A percentile compares a stretch with the other conserved stretches of the same genome.
Conservation (phyloP, 1,139 yeast genomes). For the Candida pseudocylindracea region DNA sequence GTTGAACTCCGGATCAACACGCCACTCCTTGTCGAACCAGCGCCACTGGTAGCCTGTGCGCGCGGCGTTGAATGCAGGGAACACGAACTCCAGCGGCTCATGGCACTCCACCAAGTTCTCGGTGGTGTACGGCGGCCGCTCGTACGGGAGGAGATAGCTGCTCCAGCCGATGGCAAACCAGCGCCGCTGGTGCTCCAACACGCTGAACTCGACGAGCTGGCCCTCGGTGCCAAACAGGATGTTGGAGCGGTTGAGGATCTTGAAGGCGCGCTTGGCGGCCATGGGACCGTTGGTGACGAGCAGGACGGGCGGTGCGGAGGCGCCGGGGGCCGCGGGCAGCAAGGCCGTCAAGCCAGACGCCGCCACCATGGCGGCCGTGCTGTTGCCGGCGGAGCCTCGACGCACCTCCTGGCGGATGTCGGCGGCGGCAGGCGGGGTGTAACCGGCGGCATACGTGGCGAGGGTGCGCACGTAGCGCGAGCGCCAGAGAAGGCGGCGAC, state of each 20-base stretch:
- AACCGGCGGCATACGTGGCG: constrained; percentile 22
- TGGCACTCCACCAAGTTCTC: constrained; percentile 10
- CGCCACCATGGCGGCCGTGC: too few species aligned
- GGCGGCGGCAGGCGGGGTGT: constrained; percentile 6
- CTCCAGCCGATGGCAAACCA: constrained; percentile 47
- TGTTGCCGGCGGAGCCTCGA: too few species aligned
- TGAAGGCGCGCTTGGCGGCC: too few species aligned
- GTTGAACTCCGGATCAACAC: constrained; percentile 16
- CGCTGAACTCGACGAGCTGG: constrained; percentile 24
- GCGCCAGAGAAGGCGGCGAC: constrained; percentile 30
- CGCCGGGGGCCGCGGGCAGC: too few species aligned
- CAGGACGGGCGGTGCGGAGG: too few species aligned
- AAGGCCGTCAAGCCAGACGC: too few species aligned
- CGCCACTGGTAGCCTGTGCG: constrained; percentile 23
- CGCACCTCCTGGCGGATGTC: constrained; percentile 5
- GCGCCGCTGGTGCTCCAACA: constrained; percentile 34
- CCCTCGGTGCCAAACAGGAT: constrained; percentile 3
- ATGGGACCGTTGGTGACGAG: too few species aligned
- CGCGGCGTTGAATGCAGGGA: constrained; percentile 23
- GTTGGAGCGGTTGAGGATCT: too few species aligned
- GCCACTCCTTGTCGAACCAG: constrained; percentile 33
- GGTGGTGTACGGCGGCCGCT: constrained; percentile 22
- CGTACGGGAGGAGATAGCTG: constrained; percentile 24
- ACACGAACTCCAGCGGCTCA: constrained; percentile 12
- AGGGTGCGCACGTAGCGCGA: constrained; percentile 20